These are phyloP conservation scores for Pseudomassariella vexata DNA, from an alignment of 2,329 filamentous ascomycete species.

Conservation along the genomic window DNA sequence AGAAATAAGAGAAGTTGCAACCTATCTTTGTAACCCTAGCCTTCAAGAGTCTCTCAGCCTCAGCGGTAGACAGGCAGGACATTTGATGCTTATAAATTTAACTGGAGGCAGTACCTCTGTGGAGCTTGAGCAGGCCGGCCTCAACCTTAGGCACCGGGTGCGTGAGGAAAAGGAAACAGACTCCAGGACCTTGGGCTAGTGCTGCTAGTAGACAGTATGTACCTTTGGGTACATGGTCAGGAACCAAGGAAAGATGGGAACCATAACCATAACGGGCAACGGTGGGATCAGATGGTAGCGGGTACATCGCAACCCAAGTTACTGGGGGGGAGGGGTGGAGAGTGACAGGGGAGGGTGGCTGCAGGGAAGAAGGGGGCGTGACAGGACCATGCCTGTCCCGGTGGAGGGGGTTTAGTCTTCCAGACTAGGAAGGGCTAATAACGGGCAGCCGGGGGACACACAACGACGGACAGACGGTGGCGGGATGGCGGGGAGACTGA, in stretches of 20 bases:
- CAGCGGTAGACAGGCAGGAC: slow-evolving; percentile 5
- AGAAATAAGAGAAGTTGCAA: slow-evolving; percentile 5
- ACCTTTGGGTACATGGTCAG: slow-evolving; percentile 1
- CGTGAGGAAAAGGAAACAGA: slow-evolving; percentile 1
- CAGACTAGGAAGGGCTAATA: background rate
- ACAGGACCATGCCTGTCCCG: background rate
- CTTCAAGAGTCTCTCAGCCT: slow-evolving; percentile 8
- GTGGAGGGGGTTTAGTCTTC: slow-evolving; percentile 5
- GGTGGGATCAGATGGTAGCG: slow-evolving; percentile 5
- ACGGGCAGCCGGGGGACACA: background rate
- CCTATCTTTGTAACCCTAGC: slow-evolving; percentile 7
- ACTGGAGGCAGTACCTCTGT: slow-evolving; percentile 8
- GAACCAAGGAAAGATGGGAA: slow-evolving; percentile 1
- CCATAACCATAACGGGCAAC: background rate
- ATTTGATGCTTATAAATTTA: slow-evolving; percentile 9
- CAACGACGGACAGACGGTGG: too few relatives aligned
- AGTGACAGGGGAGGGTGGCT: background rate
- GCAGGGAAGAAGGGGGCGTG: background rate
- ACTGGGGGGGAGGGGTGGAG: background rate
- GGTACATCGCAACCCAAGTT: slow-evolving; percentile 3
- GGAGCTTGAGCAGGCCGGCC: slow-evolving; percentile 5
- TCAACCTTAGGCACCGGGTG: slow-evolving; percentile 6
- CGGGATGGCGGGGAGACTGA: slow-evolving; percentile 4
- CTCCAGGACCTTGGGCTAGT: background rate
- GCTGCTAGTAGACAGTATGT: slow-evolving; percentile 1